Evolutionary conservation across 768 basidiomycete species (phyloP).

Genomic region (Crepidotus variabilis): DNA sequence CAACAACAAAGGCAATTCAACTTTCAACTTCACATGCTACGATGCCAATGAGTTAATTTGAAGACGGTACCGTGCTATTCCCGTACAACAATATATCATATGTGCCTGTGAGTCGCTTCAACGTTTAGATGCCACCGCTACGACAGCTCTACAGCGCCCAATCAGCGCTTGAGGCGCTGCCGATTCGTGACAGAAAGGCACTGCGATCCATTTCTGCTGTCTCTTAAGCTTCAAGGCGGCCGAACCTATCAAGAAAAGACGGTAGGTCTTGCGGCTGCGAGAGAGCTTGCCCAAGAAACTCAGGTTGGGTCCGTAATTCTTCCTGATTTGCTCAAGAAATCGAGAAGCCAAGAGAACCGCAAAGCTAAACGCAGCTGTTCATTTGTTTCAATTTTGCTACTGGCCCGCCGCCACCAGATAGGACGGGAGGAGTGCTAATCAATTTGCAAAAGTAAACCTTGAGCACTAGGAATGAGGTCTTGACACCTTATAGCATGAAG

Average conservation of each 20-base stretch:
- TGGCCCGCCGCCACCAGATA: background rate
- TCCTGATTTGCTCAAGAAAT: background rate
- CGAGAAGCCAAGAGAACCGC: background rate
- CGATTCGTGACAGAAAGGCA: background rate
- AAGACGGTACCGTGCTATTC: background rate
- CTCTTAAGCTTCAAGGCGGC: background rate
- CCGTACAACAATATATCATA: background rate
- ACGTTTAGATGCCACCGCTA: background rate
- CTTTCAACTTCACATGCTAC: background rate
- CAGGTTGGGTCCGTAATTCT: background rate
- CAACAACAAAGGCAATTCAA: background rate
- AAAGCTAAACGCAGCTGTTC: background rate
- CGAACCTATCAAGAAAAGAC: too few species aligned
- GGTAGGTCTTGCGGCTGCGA: too few species aligned
- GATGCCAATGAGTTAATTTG: background rate
- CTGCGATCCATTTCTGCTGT: background rate
- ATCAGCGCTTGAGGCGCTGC: background rate
- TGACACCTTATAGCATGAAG: too few species aligned
- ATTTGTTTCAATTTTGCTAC: background rate
- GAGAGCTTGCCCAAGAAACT: too few species aligned
- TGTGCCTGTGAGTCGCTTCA: background rate
- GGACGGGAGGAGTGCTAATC: too few species aligned
- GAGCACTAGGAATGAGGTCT: too few species aligned
- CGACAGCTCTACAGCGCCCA: background rate
- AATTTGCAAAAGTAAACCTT: too few species aligned